phyloP scores from a whole-genome alignment of 2,329 filamentous ascomycete species.

The Aspergillus floridensis region DNA sequence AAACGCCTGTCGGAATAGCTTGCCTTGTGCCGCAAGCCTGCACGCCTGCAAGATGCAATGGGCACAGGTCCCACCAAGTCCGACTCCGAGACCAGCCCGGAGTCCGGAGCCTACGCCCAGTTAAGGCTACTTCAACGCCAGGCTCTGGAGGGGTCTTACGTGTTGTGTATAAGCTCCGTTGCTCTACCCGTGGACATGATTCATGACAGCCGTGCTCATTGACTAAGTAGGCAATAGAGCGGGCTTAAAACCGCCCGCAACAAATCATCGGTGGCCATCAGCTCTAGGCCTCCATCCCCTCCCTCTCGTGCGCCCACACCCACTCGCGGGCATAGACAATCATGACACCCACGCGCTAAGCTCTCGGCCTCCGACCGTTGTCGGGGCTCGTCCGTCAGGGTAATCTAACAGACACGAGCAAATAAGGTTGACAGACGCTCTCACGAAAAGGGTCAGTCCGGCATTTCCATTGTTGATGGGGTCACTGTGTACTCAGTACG shows the following conservation, averaged over 20 bases:
- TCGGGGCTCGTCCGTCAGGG: constrained; percentile 11
- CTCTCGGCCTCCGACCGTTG: constrained; percentile 13
- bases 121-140: constrained; percentile 5
- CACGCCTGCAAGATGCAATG: constrained; percentile 9
- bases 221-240: neutral
- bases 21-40: neutral
- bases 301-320: neutral
- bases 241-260: neutral
- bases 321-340: neutral
- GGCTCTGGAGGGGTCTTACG: constrained; percentile 5
- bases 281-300: neutral
- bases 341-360: constrained; percentile 12
- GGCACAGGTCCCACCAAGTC: neutral
- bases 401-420: neutral
- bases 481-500: too few species aligned
- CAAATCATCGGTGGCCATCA: neutral
- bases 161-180: constrained; percentile 5
- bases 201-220: neutral
- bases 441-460: neutral
- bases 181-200: neutral
- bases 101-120: constrained; percentile 4
- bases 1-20: neutral
- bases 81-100: neutral
- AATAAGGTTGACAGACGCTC: constrained; percentile 16
- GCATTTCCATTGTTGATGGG: too few species aligned